phyloP scores from a whole-genome alignment of 2,329 filamentous ascomycete species.

The Cladobotryum mycophilum region DNA sequence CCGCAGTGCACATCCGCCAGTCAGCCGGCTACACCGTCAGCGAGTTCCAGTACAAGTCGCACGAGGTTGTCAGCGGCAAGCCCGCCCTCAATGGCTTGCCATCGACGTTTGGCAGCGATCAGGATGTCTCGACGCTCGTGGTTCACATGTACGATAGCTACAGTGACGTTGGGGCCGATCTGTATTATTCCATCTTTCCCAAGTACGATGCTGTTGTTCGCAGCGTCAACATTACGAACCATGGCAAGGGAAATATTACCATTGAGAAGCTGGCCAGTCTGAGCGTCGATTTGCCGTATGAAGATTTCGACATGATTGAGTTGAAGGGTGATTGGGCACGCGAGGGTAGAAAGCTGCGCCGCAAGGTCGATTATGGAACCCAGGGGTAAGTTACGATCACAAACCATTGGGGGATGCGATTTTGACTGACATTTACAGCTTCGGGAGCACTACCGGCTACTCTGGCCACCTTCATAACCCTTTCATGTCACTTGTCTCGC shows the following conservation, averaged over 20 bases:
- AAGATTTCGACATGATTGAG: slow-evolving; percentile 57
- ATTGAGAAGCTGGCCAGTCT: slow-evolving; percentile 54
- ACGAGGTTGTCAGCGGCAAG: slow-evolving; percentile 51
- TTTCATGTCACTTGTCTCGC: slow-evolving; percentile 52
- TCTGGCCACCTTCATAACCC: slow-evolving; percentile 60
- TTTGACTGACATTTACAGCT: slow-evolving; percentile 31
- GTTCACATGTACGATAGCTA: slow-evolving; percentile 54
- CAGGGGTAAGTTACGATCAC: slow-evolving; percentile 40
- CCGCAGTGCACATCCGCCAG: slow-evolving; percentile 56
- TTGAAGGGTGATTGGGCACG: slow-evolving; percentile 57
- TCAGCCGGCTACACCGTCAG: slow-evolving; percentile 52
- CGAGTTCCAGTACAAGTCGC: slow-evolving; percentile 51
- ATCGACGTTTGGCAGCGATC: slow-evolving; percentile 49
- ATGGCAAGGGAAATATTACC: slow-evolving; percentile 44
- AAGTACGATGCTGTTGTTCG: slow-evolving; percentile 54
- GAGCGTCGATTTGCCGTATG: slow-evolving; percentile 54
- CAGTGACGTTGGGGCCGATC: slow-evolving; percentile 49
- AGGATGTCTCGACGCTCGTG: slow-evolving; percentile 52
- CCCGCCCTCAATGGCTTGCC: slow-evolving; percentile 50
- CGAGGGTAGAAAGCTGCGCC: slow-evolving; percentile 48
- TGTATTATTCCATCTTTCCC: slow-evolving; percentile 60
- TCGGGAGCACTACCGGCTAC: slow-evolving; percentile 55
- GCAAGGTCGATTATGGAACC: slow-evolving; percentile 50
- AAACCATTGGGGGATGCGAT: background rate
- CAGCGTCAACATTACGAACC: slow-evolving; percentile 56